A percentile compares a stretch with the other conserved stretches of the same genome.
These are phyloP conservation scores for Misopates orontium DNA, from an alignment of 257 asterid genomes.

Conservation along the genomic window DNA sequence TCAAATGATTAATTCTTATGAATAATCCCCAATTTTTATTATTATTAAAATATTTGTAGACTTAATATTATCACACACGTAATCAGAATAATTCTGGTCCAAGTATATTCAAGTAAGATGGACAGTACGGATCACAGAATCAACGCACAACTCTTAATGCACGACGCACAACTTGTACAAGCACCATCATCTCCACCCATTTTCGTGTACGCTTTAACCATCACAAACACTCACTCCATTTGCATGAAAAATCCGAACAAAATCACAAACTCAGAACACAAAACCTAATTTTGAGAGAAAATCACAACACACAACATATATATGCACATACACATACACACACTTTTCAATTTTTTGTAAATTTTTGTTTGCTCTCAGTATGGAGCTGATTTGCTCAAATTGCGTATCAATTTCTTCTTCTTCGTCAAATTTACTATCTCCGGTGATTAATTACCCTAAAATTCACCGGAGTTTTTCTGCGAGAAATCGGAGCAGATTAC, in stretches of 20 bases:
- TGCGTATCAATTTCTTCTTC: constrained; percentile 22
- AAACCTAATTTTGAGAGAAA: constrained; percentile 7
- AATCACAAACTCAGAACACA: too few relatives aligned
- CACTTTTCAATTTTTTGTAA: constrained; percentile 7
- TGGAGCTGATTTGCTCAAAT: constrained; percentile 41
- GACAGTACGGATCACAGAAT: constrained; percentile 21
- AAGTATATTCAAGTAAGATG: constrained; percentile 21
- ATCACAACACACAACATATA: background rate
- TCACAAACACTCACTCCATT: constrained; percentile 28
- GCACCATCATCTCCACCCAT: constrained; percentile 21
- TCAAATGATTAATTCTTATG: too few relatives aligned
- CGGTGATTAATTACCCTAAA: constrained; percentile 32
- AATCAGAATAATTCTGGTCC: constrained; percentile 36
- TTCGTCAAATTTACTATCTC: constrained; percentile 25
- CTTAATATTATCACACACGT: background rate
- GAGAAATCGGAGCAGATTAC: constrained; percentile 22
- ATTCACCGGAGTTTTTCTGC: constrained; percentile 15
- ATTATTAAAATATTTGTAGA: too few relatives aligned
- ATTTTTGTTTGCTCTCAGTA: constrained; percentile 11
- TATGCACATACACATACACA: background rate
- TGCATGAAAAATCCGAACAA: too few relatives aligned
- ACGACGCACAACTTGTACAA: constrained; percentile 30
- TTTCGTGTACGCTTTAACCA: constrained; percentile 25
- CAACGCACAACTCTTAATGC: constrained; percentile 24
- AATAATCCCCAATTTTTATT: too few relatives aligned